Evolutionary conservation across 1,139 yeast genomes (phyloP), one percentile per base, ranked within the genome.

Genomic region (Blastobotrys buckinghamii): DNA sequence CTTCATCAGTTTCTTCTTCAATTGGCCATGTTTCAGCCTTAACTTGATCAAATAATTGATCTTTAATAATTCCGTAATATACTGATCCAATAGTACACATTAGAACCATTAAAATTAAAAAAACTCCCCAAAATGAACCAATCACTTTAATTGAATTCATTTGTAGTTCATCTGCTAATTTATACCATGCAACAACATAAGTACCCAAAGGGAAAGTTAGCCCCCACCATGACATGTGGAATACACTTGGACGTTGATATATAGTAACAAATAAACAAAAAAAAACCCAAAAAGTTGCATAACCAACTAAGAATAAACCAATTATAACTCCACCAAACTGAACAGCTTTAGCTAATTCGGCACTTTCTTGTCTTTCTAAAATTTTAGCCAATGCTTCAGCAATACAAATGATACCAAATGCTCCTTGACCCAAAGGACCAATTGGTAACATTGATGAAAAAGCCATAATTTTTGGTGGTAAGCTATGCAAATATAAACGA

Each of bases 161-260:
- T 6, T 75, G 73, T 45, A 69, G 73, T 6, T 75, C 64, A 2
- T 54, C 58, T 36, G 72, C 78, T 26, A 87, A 62, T 56, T 78
- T 76, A 19, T 71, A 64, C 55, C 79, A 76, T 2, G 87, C 78
- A 19, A 84, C 65, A 0, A 83, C 72, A 82, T 85, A 82, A 0
- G 96, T 87, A 2, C 96, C 96, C 57, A 87, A 62, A 1, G 96
- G 96, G 81, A 89, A 89, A 53, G 96, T 84, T 73, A 85, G 78
- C 29, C 89, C 81, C 95, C 96, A 88, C 76, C 84, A 86, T 0
- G 81, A 79, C 55, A 76, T 75, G 51, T 75, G 73, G 70, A 81
- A 86, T 42, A 60, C 60, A n/a, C 53, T 54, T 6, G 70, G 70
- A 1, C 57, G 59, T 27, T 74, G 65, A 35, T 58, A 51, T 8